phyloP scores from a whole-genome alignment of 257 asterid species.

The Lavandula angustifolia region DNA sequence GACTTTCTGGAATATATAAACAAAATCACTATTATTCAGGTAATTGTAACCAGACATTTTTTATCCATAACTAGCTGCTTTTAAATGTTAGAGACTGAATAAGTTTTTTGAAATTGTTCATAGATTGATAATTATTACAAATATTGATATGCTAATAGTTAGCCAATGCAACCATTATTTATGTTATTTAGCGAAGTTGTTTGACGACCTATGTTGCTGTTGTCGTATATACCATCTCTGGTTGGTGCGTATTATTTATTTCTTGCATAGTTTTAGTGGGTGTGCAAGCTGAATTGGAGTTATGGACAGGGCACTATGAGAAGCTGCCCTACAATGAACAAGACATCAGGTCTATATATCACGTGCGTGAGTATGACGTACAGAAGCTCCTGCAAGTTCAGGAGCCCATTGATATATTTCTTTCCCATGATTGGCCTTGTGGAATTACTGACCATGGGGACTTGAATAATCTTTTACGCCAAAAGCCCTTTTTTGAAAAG shows the following conservation, averaged over 20 bases:
- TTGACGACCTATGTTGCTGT: background rate
- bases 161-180: background rate
- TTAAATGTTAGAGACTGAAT: constrained; percentile 6
- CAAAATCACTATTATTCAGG: constrained; percentile 65
- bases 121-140: background rate
- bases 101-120: background rate
- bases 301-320: constrained; percentile 85
- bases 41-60: constrained; percentile 28
- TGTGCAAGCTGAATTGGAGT: constrained; percentile 25
- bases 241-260: background rate
- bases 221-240: background rate
- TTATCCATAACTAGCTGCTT: constrained; percentile 2
- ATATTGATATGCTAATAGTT: background rate
- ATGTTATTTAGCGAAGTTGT: background rate
- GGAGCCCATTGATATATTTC: constrained; percentile 91
- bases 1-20: constrained; percentile 90
- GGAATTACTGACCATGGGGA: constrained; percentile 80
- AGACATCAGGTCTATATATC: constrained; percentile 88
- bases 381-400: constrained; percentile 89
- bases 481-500: constrained; percentile 66
- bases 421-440: constrained; percentile 97
- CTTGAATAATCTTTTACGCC: constrained; percentile 58
- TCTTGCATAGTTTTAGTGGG: constrained; percentile 22
- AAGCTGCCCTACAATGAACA: constrained; percentile 72
- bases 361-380: constrained; percentile 91